These are phyloP conservation scores for Salvia rosmarinus DNA, from an alignment of 257 asterid genomes.

Conservation along the genomic window DNA sequence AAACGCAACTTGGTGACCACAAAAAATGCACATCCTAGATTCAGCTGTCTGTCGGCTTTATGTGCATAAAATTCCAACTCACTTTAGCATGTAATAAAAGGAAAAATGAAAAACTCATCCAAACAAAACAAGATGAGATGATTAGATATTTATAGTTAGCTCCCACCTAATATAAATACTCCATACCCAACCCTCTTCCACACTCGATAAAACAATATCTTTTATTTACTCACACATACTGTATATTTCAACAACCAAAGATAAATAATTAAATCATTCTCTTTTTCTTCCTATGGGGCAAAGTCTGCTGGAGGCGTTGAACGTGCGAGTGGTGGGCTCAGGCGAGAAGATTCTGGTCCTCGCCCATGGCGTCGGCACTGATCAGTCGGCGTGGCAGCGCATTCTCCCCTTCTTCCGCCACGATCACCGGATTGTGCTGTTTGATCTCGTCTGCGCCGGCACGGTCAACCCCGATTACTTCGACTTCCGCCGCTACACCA, in stretches of 20 bases:
- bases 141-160: neutral
- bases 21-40: neutral
- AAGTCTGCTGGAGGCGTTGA: constrained; percentile 62
- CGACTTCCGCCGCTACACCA: constrained; percentile 80
- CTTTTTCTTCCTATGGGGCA: constrained; percentile 47
- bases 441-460: constrained; percentile 95
- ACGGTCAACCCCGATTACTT: constrained; percentile 91
- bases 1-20: neutral
- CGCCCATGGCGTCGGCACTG: constrained; percentile 95
- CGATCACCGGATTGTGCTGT: constrained; percentile 70
- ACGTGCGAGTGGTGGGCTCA: constrained; percentile 79
- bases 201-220: neutral
- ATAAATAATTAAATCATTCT: no score
- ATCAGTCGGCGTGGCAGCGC: constrained; percentile 92
- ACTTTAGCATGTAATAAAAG: neutral
- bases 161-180: neutral
- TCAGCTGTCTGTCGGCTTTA: neutral
- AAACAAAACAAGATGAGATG: neutral
- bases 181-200: neutral
- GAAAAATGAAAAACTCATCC: neutral
- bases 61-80: neutral
- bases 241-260: no score
- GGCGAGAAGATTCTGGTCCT: constrained; percentile 70
- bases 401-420: constrained; percentile 71
- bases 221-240: no score